Percentiles rank a stretch among this genome's conserved stretches.
These are phyloP conservation scores for Penicillium sp. DNA, from an alignment of 2,329 filamentous ascomycete genomes.

Conservation along the genomic window DNA sequence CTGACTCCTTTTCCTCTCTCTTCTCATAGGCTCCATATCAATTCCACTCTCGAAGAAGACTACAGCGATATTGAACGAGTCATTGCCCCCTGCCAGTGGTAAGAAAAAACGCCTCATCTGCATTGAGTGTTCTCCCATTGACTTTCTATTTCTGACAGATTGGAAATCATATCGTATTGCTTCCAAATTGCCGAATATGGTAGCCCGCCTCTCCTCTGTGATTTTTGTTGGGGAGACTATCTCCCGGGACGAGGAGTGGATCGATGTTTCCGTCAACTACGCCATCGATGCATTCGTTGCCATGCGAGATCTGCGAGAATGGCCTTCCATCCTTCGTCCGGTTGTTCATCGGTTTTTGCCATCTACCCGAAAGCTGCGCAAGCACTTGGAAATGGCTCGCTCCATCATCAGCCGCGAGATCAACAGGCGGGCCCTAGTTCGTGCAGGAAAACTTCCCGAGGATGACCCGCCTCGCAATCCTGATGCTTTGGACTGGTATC, in stretches of 20 bases:
- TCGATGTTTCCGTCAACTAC: conserved; percentile 28
- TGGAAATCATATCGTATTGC: conserved; percentile 58
- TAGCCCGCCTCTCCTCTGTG: conserved; percentile 54
- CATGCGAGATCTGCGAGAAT: conserved; percentile 43
- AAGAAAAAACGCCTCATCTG: conserved; percentile 2
- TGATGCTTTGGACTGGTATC: conserved; percentile 34
- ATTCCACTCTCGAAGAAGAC: conserved; percentile 31
- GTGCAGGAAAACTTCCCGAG: conserved; percentile 19
- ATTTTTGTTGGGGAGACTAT: conserved; percentile 26
- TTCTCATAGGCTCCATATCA: conserved; percentile 23
- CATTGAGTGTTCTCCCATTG: not conserved
- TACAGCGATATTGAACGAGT: conserved; percentile 23
- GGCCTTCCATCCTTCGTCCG: conserved; percentile 42
- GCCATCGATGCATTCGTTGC: conserved; percentile 26
- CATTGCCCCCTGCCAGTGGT: conserved; percentile 27
- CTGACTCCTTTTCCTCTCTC: not conserved
- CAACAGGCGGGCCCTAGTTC: conserved; percentile 22
- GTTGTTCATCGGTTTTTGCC: conserved; percentile 50
- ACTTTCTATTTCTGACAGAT: conserved; percentile 37
- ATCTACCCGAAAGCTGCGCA: conserved; percentile 39
- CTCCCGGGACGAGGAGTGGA: conserved; percentile 27
- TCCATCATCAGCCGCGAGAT: conserved; percentile 35
- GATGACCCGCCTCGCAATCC: conserved; percentile 17
- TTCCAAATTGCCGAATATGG: conserved; percentile 51
- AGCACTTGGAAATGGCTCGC: conserved; percentile 39